Base-by-base conservation (phyloP, 768 basidiomycete species). In the Suillus discolor region DNA sequence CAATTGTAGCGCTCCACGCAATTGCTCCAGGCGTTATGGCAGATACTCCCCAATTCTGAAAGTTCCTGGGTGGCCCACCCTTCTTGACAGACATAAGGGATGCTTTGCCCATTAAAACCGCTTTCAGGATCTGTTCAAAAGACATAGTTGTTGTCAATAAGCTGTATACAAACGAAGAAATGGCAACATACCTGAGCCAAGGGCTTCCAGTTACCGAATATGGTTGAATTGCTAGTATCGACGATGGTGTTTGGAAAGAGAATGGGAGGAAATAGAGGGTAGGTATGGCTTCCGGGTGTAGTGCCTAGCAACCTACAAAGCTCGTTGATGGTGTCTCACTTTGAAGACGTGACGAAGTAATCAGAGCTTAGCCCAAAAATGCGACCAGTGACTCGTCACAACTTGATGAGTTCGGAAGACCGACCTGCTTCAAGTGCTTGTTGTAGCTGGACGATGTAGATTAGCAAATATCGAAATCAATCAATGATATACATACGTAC, bases 51-150 rank as follows among this genome's bases (percentile, higher is more conserved):
- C 62, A 63, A 13, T 28, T 41, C 13, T 36, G 23, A 8, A 13
- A 39, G 31, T 54, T 41, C 25, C 45, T 51, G 31, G n/a, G 34
- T 57, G 49, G 18, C 34, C 49, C 49, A 44, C 12, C n/a, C 39
- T 53, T 41, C 45, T 57, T 39, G 38, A 34, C 36, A 36, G 20
- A 34, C 23, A 18, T 18, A 41, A 63, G 49, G 25, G 62, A 63
- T 16, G 39, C 55, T 54, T 49, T n/a, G 16, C 62, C 62, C 39
- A 53, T 38, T 9, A 63, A 53, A 18, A 44, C 39, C 1, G n/a
- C 62, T 63, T 57, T 63, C 39, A 63, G n/a, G 38, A 63, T 63
- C 62, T 63, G 62, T 53, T 55, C 16, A 39, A 15, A 25, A 31
- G 42, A 44, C 42, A 44, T 44, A 6, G 42, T 44, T 16, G 6